A percentile compares a stretch with the other conserved stretches of the same genome.
Evolutionary conservation across 2,329 filamentous ascomycete genomes (phyloP).

Genomic region (Colletotrichum echinochloae): DNA sequence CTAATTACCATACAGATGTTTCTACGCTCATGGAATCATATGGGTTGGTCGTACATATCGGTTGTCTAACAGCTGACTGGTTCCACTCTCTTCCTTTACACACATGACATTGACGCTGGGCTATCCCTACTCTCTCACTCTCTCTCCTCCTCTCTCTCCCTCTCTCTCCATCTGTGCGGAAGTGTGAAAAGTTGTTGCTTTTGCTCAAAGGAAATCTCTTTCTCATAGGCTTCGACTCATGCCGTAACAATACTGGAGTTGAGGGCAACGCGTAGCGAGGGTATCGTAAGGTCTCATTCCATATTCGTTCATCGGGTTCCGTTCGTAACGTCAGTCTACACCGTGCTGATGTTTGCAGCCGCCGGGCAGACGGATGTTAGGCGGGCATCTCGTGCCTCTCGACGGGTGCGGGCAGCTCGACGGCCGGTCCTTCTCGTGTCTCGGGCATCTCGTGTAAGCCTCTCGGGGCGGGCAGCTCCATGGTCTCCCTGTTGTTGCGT

Average conservation of each 20-base stretch:
- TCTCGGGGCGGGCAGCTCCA: slow-evolving; percentile 29
- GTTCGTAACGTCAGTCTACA: not conserved
- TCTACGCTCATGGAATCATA: slow-evolving; percentile 6
- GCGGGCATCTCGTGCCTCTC: slow-evolving; percentile 35
- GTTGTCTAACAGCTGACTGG: not conserved
- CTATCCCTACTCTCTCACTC: not conserved
- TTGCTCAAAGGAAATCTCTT: not conserved
- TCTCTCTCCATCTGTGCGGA: no score
- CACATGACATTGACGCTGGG: slow-evolving; percentile 6
- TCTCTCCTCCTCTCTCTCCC: no score
- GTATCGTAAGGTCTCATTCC: slow-evolving; percentile 36
- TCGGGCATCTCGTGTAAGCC: slow-evolving; percentile 36
- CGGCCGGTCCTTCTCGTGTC: slow-evolving; percentile 29
- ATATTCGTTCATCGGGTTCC: slow-evolving; percentile 25
- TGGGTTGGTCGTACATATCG: slow-evolving; percentile 7
- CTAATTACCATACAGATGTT: slow-evolving; percentile 20
- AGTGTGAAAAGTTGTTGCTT: not conserved
- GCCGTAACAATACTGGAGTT: slow-evolving; percentile 21
- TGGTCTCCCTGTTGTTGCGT: slow-evolving; percentile 19
- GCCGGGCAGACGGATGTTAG: not conserved
- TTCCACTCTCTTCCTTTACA: not conserved
- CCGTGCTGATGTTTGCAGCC: not conserved
- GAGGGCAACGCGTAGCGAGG: slow-evolving; percentile 31
- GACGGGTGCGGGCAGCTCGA: slow-evolving; percentile 33
- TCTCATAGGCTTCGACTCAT: slow-evolving; percentile 15